Conservation (phyloP, 176 grass and related monocot genomes). For the Carex parvula region DNA sequence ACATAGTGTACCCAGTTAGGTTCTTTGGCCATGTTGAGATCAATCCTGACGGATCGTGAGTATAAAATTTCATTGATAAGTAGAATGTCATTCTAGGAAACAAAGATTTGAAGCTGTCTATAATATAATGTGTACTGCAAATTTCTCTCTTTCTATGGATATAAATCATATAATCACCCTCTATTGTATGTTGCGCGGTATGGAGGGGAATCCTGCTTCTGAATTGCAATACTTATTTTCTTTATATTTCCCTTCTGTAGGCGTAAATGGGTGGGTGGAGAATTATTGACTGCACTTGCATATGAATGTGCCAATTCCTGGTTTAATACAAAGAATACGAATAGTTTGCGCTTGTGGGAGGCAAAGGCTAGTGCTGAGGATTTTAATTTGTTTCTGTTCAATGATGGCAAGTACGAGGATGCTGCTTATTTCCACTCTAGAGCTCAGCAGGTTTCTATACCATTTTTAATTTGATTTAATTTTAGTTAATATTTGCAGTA, state of each 20-base stretch:
- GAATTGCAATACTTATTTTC: slow-evolving; percentile 3
- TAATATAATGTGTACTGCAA: not conserved
- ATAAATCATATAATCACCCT: not conserved
- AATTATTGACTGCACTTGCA: slow-evolving; percentile 76
- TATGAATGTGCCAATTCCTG: slow-evolving; percentile 98
- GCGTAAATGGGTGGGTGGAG: slow-evolving; percentile 85
- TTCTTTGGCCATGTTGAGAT: slow-evolving; percentile 91
- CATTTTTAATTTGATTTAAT: not conserved
- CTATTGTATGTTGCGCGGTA: not conserved
- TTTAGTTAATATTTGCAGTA: not conserved
- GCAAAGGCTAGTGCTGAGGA: slow-evolving; percentile 75
- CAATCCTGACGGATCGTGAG: slow-evolving; percentile 78
- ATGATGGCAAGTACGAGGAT: slow-evolving; percentile 82
- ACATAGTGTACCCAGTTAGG: slow-evolving; percentile 75
- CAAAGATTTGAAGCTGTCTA: slow-evolving; percentile 17
- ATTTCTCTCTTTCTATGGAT: not conserved
- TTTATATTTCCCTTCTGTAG: slow-evolving; percentile 37
- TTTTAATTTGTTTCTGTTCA: slow-evolving; percentile 95
- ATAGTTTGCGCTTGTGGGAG: slow-evolving; percentile 95
- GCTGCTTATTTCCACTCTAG: slow-evolving; percentile 83
- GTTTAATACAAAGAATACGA: slow-evolving; percentile 95
- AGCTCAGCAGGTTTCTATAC: slow-evolving; percentile 69
- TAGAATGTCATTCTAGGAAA: slow-evolving; percentile 6
- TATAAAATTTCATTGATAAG: slow-evolving; percentile 12
- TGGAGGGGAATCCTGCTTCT: not conserved